Base-by-base conservation (phyloP, 257 asterid species). In the Buddleja alternifolia region DNA sequence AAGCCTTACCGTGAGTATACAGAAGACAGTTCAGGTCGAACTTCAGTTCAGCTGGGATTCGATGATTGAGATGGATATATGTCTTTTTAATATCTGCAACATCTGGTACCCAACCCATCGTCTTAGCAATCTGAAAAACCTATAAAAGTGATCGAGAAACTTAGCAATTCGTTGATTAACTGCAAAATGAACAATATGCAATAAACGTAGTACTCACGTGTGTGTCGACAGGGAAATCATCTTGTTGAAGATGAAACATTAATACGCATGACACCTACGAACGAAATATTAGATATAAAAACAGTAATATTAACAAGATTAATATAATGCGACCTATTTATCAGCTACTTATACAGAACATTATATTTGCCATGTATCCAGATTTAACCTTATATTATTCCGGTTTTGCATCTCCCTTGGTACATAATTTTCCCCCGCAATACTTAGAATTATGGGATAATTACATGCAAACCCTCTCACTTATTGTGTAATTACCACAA, bases 221-320 rank as follows among this genome's bases (percentile, higher is more conserved):
- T 41, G 95, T 87, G 81, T 89, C 97, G 53, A 89, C 96, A 0
- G 96, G 95, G 71, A 92, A 89, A 77, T 91, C 96, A 59, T 91
- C 95, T 56, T 75, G 83, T 62, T 91, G 96, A 64, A 91, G 87
- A 48, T 91, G 83, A 76, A 91, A 89, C 97, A 91, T 80, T 93
- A 91, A 70, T 32, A 91, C 96, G 9, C 97, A 91, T 4, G 97
- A 79, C 72, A 91, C 96, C 97, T 91, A 86, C 73, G 54, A 83
- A 69, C 14, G 3, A 29, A 70, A 69, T 68, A 61, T 60, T 65
- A 75, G 65, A 48, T 40, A 39, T 20, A 69, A 54, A 57, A 52
- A 45, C 19, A 59, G 69, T 15, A 48, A 70, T 2, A 39, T 69
- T 19, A 12, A 25, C 56, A 62, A 48, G 36, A 66, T 20, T 17